Evolutionary conservation across 2,329 filamentous ascomycete species (phyloP), one percentile per base, ranked within the genome.

Genomic region (Exutisphaerella laricina): DNA sequence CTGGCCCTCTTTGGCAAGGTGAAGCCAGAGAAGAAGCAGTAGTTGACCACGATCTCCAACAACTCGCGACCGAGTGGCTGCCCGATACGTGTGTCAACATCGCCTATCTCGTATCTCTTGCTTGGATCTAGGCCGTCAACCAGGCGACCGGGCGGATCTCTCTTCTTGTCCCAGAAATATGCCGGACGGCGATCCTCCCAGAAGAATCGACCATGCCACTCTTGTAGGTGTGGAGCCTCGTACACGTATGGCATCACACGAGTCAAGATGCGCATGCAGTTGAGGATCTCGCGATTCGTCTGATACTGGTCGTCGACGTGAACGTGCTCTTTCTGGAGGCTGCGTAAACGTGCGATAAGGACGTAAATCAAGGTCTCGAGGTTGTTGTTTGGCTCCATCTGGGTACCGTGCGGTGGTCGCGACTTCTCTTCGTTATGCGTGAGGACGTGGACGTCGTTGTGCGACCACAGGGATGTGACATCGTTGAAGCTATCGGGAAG

Each of bases 401-500:
- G 52, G 22, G 32, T 87, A 83, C 31, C 85, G 87, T n/a, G 84
- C 87, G 46, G 94, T 8, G 53, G 57, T 80, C 77, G 66, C 51
- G 96, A 90, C 63, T 94, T 86, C 45, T 83, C 37, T 21, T 51
- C 48, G 21, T 49, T 56, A 23, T 53, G 49, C 9, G 60, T 63
- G 28, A 63, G 50, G 40, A 50, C 48, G 25, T 54, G 57, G 5
- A 63, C 42, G 50, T 72, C 70, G 33, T 66, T 80, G 4, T 88
- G 81, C 26, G 89, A 88, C 69, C 96, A 97, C 48, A 97, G 79
- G 62, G 88, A 94, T 72, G 97, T 97, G 60, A 98, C 82, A 72
- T 98, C 92, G 63, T 97, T 92, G 39, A 87, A 81, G 10, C 88
- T 89, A 67, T 97, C 92, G 50, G 92, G 92, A 31, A 98, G 81